These are phyloP conservation scores for Penicillium daleae DNA, from an alignment of 495 filamentous ascomycete genomes.

Conservation along the genomic window DNA sequence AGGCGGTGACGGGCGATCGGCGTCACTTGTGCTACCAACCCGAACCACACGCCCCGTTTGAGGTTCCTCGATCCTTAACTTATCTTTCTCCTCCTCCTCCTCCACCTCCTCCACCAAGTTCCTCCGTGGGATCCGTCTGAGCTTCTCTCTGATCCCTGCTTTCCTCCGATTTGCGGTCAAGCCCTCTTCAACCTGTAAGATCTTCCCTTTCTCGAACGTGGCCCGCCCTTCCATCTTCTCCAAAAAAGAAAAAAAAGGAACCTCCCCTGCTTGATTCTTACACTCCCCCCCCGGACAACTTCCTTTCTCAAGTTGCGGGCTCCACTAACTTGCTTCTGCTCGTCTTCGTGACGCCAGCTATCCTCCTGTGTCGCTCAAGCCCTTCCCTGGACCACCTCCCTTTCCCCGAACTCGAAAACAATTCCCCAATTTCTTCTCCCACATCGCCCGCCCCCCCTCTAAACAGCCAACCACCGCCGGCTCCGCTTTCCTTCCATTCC, in stretches of 20 bases:
- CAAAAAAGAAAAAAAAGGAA: not conserved
- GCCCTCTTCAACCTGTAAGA: slow-evolving; percentile 44
- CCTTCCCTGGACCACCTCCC: slow-evolving; percentile 21
- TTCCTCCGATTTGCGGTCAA: slow-evolving; percentile 24
- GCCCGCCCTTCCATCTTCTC: slow-evolving; percentile 5
- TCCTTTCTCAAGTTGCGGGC: slow-evolving; percentile 7
- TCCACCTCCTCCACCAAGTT: not conserved
- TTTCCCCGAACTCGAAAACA: not conserved
- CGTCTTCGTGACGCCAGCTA: slow-evolving; percentile 28
- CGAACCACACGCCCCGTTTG: slow-evolving; percentile 12
- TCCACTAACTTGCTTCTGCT: slow-evolving; percentile 27
- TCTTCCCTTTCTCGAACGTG: slow-evolving; percentile 41
- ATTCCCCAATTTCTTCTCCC: not conserved
- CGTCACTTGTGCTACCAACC: slow-evolving; percentile 20
- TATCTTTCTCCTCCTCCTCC: slow-evolving; percentile 9
- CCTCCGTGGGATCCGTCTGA: slow-evolving; percentile 8
- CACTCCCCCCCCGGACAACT: slow-evolving; percentile 1
- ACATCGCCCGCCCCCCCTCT: slow-evolving; percentile 3
- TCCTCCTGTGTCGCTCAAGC: slow-evolving; percentile 22
- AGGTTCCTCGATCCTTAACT: slow-evolving; percentile 17
- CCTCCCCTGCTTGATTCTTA: slow-evolving; percentile 5
- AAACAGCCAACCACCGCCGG: slow-evolving; percentile 16
- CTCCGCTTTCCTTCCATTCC: slow-evolving; percentile 37
- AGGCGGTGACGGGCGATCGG: slow-evolving; percentile 36
- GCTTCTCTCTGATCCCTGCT: slow-evolving; percentile 19